phyloP scores from a whole-genome alignment of 192 early-diverging fungal species.

The Rhizophagus sp. region DNA sequence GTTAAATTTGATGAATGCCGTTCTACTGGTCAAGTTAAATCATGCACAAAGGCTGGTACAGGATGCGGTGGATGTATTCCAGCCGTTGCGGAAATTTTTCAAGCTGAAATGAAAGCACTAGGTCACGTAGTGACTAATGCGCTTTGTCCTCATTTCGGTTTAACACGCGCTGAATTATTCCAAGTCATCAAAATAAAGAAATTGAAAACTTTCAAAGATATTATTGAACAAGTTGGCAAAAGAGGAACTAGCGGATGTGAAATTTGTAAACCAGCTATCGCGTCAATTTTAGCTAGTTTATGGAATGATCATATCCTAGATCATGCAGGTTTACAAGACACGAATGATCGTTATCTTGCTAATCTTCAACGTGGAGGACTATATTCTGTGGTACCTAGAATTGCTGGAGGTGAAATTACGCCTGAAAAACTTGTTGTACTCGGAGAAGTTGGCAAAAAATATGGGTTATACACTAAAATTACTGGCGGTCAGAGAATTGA shows the following conservation, averaged over 20 bases:
- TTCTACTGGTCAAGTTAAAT: constrained; percentile 57
- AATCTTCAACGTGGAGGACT: constrained; percentile 71
- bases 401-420: constrained; percentile 68
- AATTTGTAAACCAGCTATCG: constrained; percentile 66
- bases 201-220: constrained; percentile 51
- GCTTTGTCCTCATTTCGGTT: constrained; percentile 63
- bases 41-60: constrained; percentile 61
- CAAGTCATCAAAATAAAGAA: constrained; percentile 61
- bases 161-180: constrained; percentile 59
- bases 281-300: constrained; percentile 62
- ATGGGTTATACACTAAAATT: constrained; percentile 66
- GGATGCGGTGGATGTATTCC: constrained; percentile 69
- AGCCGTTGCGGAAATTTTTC: constrained; percentile 56
- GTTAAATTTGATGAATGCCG: constrained; percentile 43
- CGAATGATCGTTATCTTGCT: constrained; percentile 68
- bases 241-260: constrained; percentile 51
- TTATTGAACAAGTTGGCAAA: constrained; percentile 50
- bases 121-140: constrained; percentile 52
- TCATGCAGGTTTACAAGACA: constrained; percentile 55
- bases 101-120: constrained; percentile 57
- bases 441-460: constrained; percentile 63
- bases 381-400: constrained; percentile 65
- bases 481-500: constrained; percentile 72
- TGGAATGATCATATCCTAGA: constrained; percentile 69
- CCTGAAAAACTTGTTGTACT: constrained; percentile 65